A percentile compares a stretch with the other conserved stretches of the same genome.
Evolutionary conservation across 1,284 basidiomycete genomes (phyloP).

Genomic region (Mycena sp.): DNA sequence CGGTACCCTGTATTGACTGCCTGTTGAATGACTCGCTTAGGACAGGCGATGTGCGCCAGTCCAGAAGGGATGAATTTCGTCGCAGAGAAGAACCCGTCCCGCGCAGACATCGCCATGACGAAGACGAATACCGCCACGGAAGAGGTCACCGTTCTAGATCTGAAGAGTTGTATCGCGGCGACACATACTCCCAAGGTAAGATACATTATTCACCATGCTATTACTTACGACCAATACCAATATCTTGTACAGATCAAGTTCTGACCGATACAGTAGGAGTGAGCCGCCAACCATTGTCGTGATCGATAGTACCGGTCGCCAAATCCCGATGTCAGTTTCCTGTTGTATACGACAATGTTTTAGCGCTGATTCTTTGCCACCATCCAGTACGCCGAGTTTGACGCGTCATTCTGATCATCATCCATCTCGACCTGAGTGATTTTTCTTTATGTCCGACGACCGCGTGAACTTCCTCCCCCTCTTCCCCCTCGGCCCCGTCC

Average conservation of each 20-base stretch:
- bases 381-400: constrained; percentile 6
- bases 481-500: constrained; percentile 31
- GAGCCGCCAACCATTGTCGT: constrained; percentile 46
- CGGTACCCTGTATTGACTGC: no score
- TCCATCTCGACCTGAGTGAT: not conserved
- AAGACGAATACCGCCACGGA: not conserved
- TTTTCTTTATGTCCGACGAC: not conserved
- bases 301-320: constrained; percentile 51
- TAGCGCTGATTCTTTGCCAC: not conserved
- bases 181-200: not conserved
- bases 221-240: not conserved
- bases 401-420: not conserved
- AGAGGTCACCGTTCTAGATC: constrained; percentile 8
- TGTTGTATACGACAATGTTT: no score
- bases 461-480: constrained; percentile 13
- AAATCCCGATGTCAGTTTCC: constrained; percentile 49
- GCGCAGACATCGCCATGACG: not conserved
- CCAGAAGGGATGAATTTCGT: not conserved
- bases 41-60: not conserved
- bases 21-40: not conserved
- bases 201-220: no score
- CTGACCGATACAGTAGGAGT: constrained; percentile 2
- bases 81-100: not conserved
- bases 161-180: not conserved
- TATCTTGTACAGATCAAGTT: constrained; percentile 4